A percentile compares a stretch with the other conserved stretches of the same genome.
Conservation (phyloP, 2,329 filamentous ascomycete genomes). For the Orbilia blumenaviensis region DNA sequence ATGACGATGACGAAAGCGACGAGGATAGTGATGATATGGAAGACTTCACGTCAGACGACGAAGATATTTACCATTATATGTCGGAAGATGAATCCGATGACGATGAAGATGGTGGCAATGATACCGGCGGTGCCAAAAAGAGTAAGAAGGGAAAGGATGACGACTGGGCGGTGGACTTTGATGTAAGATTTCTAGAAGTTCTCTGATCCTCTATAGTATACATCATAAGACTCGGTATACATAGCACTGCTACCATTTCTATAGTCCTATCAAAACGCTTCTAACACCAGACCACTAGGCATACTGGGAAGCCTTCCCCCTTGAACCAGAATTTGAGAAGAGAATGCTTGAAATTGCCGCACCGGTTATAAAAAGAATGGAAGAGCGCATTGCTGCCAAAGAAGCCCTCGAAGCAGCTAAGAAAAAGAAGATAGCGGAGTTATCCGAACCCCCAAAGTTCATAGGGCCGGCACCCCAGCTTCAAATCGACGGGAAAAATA, state of each 20-base stretch:
- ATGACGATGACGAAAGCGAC: neutral
- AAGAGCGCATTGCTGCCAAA: neutral
- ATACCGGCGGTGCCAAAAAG: too few species aligned
- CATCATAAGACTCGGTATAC: too few species aligned
- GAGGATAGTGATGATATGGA: neutral
- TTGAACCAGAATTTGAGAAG: neutral
- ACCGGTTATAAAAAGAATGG: neutral
- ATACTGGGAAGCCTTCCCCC: neutral
- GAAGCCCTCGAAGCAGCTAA: neutral
- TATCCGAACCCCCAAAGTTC: constrained; percentile 4
- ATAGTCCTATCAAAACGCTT: neutral
- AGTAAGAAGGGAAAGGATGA: too few species aligned
- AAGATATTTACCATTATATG: too few species aligned
- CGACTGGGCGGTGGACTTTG: too few species aligned
- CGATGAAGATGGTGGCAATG: too few species aligned
- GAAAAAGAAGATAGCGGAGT: constrained; percentile 13
- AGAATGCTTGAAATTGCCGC: neutral
- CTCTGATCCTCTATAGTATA: too few species aligned
- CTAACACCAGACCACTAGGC: neutral
- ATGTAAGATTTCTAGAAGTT: too few species aligned
- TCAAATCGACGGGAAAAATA: neutral
- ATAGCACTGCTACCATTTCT: too few species aligned
- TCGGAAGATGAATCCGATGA: too few species aligned
- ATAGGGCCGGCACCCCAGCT: constrained; percentile 20
- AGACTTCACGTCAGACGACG: neutral